phyloP scores from a whole-genome alignment of 352 stramenopile species.

The Phytophthora kernoviae region DNA sequence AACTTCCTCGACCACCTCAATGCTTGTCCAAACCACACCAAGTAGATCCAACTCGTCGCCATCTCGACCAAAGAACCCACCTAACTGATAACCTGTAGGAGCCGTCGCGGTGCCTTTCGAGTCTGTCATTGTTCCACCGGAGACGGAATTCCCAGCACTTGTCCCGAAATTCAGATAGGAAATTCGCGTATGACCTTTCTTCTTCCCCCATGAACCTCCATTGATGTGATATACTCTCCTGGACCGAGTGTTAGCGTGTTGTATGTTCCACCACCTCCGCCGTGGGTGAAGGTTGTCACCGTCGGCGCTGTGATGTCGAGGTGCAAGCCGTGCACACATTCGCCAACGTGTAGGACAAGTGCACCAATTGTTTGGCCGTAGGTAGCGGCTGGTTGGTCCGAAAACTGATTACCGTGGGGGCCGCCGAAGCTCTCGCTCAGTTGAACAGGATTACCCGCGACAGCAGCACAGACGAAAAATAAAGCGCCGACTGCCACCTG shows the following conservation, averaged over 20 bases:
- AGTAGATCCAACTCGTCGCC: not conserved
- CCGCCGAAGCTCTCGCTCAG: not conserved
- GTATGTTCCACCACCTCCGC: not conserved
- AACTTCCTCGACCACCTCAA: too few species aligned
- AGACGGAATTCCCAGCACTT: not conserved
- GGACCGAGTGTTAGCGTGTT: not conserved
- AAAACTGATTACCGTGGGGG: not conserved
- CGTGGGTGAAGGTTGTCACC: not conserved
- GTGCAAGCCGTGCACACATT: not conserved
- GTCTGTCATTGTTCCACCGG: not conserved
- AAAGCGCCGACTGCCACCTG: too few species aligned
- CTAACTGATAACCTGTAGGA: not conserved
- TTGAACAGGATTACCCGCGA: too few species aligned
- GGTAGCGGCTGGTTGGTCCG: not conserved
- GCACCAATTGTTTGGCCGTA: not conserved
- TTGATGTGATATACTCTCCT: too few species aligned
- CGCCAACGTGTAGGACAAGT: not conserved
- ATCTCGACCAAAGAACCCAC: not conserved
- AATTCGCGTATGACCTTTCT: not conserved
- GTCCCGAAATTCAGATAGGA: not conserved
- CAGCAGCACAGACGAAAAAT: too few species aligned
- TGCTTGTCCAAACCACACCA: not conserved
- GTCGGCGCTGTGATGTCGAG: not conserved
- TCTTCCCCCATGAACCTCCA: not conserved
- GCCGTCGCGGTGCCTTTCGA: not conserved